Evolutionary conservation across 2,329 filamentous ascomycete genomes (phyloP).

Genomic region (Hymenoscyphus scutula): DNA sequence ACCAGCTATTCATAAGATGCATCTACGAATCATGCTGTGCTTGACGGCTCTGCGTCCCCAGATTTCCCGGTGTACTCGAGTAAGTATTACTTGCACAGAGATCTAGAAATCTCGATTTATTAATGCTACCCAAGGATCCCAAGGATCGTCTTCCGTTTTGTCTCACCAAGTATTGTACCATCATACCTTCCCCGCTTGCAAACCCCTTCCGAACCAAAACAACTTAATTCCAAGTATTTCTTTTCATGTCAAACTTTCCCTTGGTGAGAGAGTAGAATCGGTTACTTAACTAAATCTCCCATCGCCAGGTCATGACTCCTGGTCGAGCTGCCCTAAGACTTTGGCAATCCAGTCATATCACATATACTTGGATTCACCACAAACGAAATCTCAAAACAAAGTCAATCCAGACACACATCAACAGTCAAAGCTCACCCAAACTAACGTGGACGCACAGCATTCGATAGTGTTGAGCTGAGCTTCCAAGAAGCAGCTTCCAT

Average conservation of each 20-base stretch:
- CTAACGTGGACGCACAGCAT: not conserved
- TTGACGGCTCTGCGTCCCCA: not conserved
- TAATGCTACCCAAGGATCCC: not conserved
- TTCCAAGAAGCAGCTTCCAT: not conserved
- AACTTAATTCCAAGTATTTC: too few species aligned
- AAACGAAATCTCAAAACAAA: not conserved
- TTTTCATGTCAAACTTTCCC: not conserved
- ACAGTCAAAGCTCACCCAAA: not conserved
- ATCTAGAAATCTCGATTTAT: not conserved
- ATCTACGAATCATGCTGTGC: not conserved
- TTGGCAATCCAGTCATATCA: not conserved
- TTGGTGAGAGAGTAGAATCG: not conserved
- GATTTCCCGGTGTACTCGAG: not conserved
- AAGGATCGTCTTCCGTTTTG: not conserved
- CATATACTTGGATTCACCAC: not conserved
- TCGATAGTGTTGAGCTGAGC: not conserved
- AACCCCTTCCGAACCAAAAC: not conserved
- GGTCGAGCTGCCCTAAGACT: too few species aligned
- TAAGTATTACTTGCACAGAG: not conserved
- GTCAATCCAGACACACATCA: not conserved
- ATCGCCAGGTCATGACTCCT: not conserved
- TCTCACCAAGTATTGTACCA: not conserved
- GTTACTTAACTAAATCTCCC: not conserved
- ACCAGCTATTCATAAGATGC: not conserved
- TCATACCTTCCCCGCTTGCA: not conserved